Base-by-base conservation (phyloP, 108 stramenopile species). In the Conticribra weissflogii region DNA sequence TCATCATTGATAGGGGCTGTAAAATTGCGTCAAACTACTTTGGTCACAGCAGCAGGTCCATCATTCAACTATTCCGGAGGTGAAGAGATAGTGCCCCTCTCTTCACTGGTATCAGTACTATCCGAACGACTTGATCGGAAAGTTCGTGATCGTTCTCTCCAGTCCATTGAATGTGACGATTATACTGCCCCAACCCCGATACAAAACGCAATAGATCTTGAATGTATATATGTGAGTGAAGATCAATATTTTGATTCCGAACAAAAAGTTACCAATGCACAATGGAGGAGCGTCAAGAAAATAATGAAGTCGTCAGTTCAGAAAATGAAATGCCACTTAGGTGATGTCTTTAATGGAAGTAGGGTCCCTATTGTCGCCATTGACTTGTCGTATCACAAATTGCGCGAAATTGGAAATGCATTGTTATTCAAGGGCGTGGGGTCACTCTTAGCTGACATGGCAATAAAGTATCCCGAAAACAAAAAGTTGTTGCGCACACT, bases 201-300 rank as follows among this genome's bases (percentile, higher is more conserved):
- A 0, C 72, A 59, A 33, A 21, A 73, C 48, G 68, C 76, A 28
- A 59, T 74, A 16, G 63, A 69, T 25, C 54, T 88, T 17, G 88
- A 90, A 22, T 93, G 89, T 54, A 84, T 90, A 9, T 89, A 81
- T 54, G 80, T 93, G 50, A 80, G 84, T 7, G 61, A 82, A 15
- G 89, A 90, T 50, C 87, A 88, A 62, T 93, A 83, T 64, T 93
- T 68, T 72, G 64, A 73, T 54, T 27, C 66, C 29, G 64, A 63
- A 19, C 58, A 81, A 41, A 72, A 55, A 56, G 51, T 45, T 9
- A 30, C 49, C 47, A 72, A 69, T 59, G 14, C 76, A 0, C 56
- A 69, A 41, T 59, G 63, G 68, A 77, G 70, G 53, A 33, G 59
- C 21, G 51, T 77, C 1, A 65, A 57, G 48, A 77, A 77, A 51